Evolutionary conservation across 163 green algal genomes (phyloP).

Genomic region (Prototheca wickerhamii): DNA sequence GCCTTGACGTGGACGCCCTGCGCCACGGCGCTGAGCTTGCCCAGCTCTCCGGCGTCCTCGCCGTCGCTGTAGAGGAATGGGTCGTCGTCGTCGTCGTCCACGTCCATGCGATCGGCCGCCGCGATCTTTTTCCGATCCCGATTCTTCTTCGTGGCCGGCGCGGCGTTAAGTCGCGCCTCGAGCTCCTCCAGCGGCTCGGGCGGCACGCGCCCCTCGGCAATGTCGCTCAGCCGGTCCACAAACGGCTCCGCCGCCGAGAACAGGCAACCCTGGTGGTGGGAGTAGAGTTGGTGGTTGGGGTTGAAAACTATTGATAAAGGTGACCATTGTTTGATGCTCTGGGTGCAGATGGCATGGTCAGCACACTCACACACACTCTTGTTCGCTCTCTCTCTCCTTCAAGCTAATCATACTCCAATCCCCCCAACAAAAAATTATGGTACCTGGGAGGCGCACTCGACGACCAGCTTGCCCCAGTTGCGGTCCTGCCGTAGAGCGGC

Average conservation of each 20-base stretch:
- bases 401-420: neutral
- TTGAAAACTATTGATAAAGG: neutral
- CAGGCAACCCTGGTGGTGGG: slow-evolving; percentile 10
- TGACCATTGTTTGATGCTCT: neutral
- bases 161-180: neutral
- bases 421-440: neutral
- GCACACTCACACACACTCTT: neutral
- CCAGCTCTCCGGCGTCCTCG: slow-evolving; percentile 2
- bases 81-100: neutral
- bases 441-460: neutral
- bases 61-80: slow-evolving; percentile 19
- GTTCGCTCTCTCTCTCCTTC: neutral
- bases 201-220: slow-evolving; percentile 10
- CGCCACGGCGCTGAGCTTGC: neutral
- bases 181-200: neutral
- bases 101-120: neutral
- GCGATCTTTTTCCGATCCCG: neutral
- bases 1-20: neutral
- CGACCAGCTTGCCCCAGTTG: slow-evolving; percentile 47
- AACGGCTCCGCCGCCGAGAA: slow-evolving; percentile 33
- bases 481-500: slow-evolving; percentile 36
- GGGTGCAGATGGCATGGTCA: neutral
- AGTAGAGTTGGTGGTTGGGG: neutral
- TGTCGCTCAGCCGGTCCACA: slow-evolving; percentile 13
- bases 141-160: neutral